Evolutionary conservation across 2,329 filamentous ascomycete genomes (phyloP).

Genomic region (Trichoderma brevicompactum): DNA sequence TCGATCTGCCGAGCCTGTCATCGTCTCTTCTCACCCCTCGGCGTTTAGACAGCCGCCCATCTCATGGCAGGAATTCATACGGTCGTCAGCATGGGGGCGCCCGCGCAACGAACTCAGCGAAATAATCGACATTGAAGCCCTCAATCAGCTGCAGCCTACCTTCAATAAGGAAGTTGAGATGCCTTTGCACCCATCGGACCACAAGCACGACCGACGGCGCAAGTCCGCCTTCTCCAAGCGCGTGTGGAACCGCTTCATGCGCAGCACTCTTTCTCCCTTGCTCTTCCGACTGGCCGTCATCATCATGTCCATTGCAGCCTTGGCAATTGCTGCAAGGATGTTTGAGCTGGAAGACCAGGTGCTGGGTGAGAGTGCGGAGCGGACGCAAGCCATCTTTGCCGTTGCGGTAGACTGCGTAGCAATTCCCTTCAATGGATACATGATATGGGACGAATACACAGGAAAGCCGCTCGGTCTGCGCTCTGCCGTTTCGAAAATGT

Average conservation of each 20-base stretch:
- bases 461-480: conserved; percentile 90
- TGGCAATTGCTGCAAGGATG: conserved; percentile 78
- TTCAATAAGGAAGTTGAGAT: conserved; percentile 49
- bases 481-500: conserved; percentile 80
- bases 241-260: conserved; percentile 70
- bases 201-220: conserved; percentile 38
- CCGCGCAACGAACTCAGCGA: conserved; percentile 53
- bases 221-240: conserved; percentile 54
- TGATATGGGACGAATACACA: conserved; percentile 96
- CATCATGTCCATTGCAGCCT: conserved; percentile 77
- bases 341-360: conserved; percentile 61
- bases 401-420: conserved; percentile 88
- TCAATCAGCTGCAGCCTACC: conserved; percentile 53
- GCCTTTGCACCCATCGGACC: conserved; percentile 39
- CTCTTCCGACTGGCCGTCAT: conserved; percentile 82
- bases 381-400: conserved; percentile 82
- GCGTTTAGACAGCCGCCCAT: conserved; percentile 47
- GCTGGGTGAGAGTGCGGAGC: conserved; percentile 55
- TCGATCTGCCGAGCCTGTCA: conserved; percentile 62
- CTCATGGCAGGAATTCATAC: conserved; percentile 59
- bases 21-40: conserved; percentile 55
- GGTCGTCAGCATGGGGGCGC: conserved; percentile 57
- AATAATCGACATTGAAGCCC: conserved; percentile 51
- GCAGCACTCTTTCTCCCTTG: conserved; percentile 83
- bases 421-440: conserved; percentile 87